phyloP scores from a whole-genome alignment of 495 filamentous ascomycete genomes.

The Neurospora intermedia region DNA sequence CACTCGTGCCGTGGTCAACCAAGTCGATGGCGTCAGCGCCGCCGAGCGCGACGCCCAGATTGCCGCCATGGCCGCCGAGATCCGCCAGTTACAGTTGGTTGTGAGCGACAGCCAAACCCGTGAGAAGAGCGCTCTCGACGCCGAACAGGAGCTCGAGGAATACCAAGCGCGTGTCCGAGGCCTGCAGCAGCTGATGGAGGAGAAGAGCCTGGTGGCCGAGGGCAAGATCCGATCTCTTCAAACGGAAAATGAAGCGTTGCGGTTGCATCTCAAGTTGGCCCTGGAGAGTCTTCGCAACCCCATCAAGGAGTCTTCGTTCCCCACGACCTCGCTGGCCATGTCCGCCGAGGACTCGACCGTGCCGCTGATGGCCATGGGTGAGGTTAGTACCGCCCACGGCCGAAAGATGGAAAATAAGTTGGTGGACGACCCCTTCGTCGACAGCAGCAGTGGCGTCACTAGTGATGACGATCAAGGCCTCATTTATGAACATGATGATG shows the following conservation, averaged over 20 bases:
- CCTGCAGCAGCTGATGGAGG: conserved; percentile 92
- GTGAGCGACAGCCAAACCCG: conserved; percentile 45
- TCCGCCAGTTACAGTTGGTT: conserved; percentile 68
- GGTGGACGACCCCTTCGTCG: neutral
- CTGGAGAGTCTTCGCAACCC: conserved; percentile 83
- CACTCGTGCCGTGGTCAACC: conserved; percentile 91
- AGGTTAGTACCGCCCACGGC: neutral
- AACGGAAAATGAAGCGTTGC: conserved; percentile 80
- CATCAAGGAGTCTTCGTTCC: conserved; percentile 32
- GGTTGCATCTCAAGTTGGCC: conserved; percentile 75
- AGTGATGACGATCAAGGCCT: neutral
- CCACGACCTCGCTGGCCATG: neutral
- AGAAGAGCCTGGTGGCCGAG: conserved; percentile 75
- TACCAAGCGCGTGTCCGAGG: conserved; percentile 78
- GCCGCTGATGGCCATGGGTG: neutral
- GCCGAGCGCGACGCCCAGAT: conserved; percentile 93
- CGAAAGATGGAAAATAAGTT: neutral
- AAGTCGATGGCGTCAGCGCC: conserved; percentile 65
- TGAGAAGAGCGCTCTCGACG: conserved; percentile 34
- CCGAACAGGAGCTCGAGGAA: conserved; percentile 73
- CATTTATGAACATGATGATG: conserved; percentile 5
- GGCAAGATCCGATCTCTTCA: conserved; percentile 80
- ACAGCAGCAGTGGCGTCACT: neutral
- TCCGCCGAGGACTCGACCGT: neutral
- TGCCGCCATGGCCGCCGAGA: conserved; percentile 84